phyloP scores from a whole-genome alignment of 1,284 basidiomycete genomes.

The Agroathelia rolfsii region DNA sequence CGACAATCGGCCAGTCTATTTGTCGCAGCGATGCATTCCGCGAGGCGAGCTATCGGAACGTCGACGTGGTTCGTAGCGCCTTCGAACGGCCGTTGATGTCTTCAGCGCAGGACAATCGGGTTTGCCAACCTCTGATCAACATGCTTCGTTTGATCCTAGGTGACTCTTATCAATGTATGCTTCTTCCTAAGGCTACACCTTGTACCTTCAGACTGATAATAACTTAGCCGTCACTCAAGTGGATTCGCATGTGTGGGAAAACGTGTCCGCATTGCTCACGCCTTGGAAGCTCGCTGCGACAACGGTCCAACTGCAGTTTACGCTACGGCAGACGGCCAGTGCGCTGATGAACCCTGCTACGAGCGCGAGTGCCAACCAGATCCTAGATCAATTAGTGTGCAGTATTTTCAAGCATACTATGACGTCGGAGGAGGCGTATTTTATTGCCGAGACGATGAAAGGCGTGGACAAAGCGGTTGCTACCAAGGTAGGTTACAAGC shows the following conservation, averaged over 20 bases:
- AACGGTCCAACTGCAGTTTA: conserved; percentile 65
- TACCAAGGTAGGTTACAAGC: conserved; percentile 40
- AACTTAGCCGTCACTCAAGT: conserved; percentile 27
- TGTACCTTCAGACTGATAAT: conserved; percentile 1
- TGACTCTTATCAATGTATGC: conserved; percentile 35
- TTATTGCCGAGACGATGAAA: conserved; percentile 67
- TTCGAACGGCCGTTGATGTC: conserved; percentile 54
- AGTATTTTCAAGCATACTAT: conserved; percentile 63
- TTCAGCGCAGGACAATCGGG: conserved; percentile 36
- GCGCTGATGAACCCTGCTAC: conserved; percentile 47
- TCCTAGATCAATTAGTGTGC: conserved; percentile 52
- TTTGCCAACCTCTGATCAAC: conserved; percentile 55
- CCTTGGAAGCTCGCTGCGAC: conserved; percentile 77
- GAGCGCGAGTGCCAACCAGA: conserved; percentile 39
- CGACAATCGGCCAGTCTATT: conserved; percentile 42
- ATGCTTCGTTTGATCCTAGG: conserved; percentile 54
- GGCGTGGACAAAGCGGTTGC: conserved; percentile 57
- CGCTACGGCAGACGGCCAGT: conserved; percentile 59
- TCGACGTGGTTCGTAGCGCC: conserved; percentile 54
- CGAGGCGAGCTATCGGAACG: conserved; percentile 60
- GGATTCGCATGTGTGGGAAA: conserved; percentile 49
- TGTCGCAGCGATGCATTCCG: conserved; percentile 57
- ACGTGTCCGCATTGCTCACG: conserved; percentile 54
- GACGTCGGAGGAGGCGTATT: conserved; percentile 66
- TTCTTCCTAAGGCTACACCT: conserved; percentile 3